Base-by-base conservation (phyloP, 495 filamentous ascomycete species). In the Aspergillus cavernicola region DNA sequence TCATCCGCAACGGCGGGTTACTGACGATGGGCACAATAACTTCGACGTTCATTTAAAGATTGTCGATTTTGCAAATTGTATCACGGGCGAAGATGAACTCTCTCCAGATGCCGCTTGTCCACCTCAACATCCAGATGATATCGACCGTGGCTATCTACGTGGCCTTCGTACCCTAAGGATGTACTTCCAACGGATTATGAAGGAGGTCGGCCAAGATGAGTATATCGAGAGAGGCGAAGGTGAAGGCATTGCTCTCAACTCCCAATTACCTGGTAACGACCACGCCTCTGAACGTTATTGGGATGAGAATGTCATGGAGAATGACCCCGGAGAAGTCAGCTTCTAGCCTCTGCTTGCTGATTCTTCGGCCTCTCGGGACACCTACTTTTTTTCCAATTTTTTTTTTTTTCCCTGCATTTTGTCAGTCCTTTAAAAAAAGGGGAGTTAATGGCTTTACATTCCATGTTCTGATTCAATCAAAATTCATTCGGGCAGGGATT, bases 31-130 rank as follows among this genome's bases (percentile, higher is more conserved):
- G 9, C 73, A 80, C 50, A 75, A 76, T 24, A 78, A 78, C 12
- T 49, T 54, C 6, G 61, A 73, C 22, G 72, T 98, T 53, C 87
- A 95, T 61, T 80, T 98, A 64, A 97, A 97, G 68, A 95, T 98
- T 65, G 92, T 96, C 38, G 93, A 98, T 66, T 98, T 98, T 74
- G 93, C 93, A 22, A 98, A 98, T 64, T 97, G 92, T 57, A 86
- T 97, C 7, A 96, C 90, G 9, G 87, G 88, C 4, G 89, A 92
- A 46, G 90, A 96, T 61, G 68, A 76, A 26, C 53, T 83, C 15
- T 68, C 83, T 19, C 73, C 83, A 6, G 73, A 79, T 48, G 80
- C 82, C 24, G 76, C 82, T 24, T 96, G 92, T 55, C 95, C 95
- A 15, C 93, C 95, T 20, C 75, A 84, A 47, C 78, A 91, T 66